Base-by-base conservation (phyloP, 2,329 filamentous ascomycete species). In the Onygenales sp. region DNA sequence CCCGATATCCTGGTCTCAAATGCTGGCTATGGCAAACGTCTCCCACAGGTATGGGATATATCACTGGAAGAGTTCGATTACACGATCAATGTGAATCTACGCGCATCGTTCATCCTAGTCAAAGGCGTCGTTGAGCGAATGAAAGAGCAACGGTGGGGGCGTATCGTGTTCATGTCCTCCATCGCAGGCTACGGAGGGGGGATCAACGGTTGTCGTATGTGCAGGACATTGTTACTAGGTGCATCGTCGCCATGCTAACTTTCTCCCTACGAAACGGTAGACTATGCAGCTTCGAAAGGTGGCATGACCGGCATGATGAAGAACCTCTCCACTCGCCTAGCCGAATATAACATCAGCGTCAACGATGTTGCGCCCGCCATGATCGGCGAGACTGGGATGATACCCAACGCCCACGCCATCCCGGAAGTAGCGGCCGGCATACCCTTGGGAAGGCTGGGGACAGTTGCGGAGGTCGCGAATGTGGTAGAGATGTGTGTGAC, bases 331-430 rank as follows among this genome's bases (percentile, higher is more conserved):
- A 75, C 73, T 0, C 79, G 80, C 45, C 74, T 85, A 21, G 82
- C 80, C 2, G 73, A 76, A 53, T 75, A 75, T 59, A 81, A 82
- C 35, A 82, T 86, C 59, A 83, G 81, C 11, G 80, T 85, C 54
- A 85, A 86, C 55, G 82, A 85, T 57, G 80, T 86, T n/a, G 80
- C 81, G 2, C 83, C 83, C 0, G 83, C 82, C 2, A 85, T 86
- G 81, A 85, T 86, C 58, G 82, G 81, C 3, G 77, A 79, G 21
- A 83, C 79, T 2, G 79, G 79, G 1, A 80, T 85, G 80, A 81
- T 85, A 43, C 79, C 80, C 2, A 74, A 80, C 55, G 77, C 77
- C 42, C 75, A 79, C 57, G 76, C 77, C 17, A 79, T 78, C 50
- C 75, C 81, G 0, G 81, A 81, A 0, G 78, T 83, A 58, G 78